Percentiles rank a stretch among this genome's conserved stretches.
These are phyloP conservation scores for Fagopyrum homotropicum DNA, from an alignment of 148 eudicot species.

Conservation along the genomic window DNA sequence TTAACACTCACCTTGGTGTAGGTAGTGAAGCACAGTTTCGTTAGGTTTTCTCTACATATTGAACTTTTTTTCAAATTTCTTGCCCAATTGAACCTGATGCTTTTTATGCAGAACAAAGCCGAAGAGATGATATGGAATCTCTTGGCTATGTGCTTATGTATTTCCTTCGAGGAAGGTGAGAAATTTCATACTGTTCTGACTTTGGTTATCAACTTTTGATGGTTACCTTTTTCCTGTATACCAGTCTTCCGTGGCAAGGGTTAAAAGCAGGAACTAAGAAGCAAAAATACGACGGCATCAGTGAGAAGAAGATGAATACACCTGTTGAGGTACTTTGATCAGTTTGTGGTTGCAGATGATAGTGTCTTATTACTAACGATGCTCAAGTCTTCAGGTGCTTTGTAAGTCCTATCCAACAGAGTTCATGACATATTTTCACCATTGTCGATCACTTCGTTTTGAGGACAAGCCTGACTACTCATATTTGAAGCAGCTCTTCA, in stretches of 20 bases:
- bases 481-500: slow-evolving; percentile 38
- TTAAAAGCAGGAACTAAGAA: slow-evolving; percentile 45
- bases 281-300: slow-evolving; percentile 46
- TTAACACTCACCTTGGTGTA: slow-evolving; percentile 53
- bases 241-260: slow-evolving; percentile 52
- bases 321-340: slow-evolving; percentile 30
- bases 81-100: neutral
- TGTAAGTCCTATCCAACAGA: slow-evolving; percentile 47
- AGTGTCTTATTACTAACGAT: neutral
- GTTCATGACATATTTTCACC: slow-evolving; percentile 40
- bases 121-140: slow-evolving; percentile 51
- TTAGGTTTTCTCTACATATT: slow-evolving; percentile 6
- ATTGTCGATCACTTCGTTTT: slow-evolving; percentile 36
- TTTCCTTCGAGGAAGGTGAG: slow-evolving; percentile 47
- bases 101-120: slow-evolving; percentile 39
- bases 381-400: slow-evolving; percentile 28
- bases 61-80: neutral
- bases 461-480: slow-evolving; percentile 48
- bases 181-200: neutral
- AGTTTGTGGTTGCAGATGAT: neutral
- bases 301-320: slow-evolving; percentile 48
- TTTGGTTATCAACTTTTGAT: neutral
- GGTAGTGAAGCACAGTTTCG: slow-evolving; percentile 26
- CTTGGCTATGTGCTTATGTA: slow-evolving; percentile 50
- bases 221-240: neutral